phyloP scores from a whole-genome alignment of 305 asterid genomes.

The Euphrasia arctica region DNA sequence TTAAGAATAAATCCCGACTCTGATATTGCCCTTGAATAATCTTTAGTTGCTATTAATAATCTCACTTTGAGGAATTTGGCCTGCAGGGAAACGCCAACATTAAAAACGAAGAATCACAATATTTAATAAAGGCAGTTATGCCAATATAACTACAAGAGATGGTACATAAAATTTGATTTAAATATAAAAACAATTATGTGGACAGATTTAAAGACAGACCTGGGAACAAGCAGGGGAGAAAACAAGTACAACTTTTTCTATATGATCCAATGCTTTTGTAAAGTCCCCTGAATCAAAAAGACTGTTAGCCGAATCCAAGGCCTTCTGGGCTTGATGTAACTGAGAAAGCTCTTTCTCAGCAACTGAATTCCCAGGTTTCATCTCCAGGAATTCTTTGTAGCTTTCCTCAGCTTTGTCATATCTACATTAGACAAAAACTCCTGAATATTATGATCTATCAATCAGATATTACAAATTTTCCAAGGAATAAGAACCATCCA shows the following conservation, averaged over 20 bases:
- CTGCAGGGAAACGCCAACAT: constrained; percentile 37
- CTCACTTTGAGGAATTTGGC: constrained; percentile 72
- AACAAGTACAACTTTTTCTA: constrained; percentile 72
- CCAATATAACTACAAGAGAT: not conserved
- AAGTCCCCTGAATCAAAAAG: constrained; percentile 68
- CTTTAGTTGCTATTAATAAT: constrained; percentile 58
- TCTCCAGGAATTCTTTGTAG: constrained; percentile 67
- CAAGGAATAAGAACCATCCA: not conserved
- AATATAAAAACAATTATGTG: not conserved
- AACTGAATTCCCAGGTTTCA: constrained; percentile 59
- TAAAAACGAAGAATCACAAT: constrained; percentile 13
- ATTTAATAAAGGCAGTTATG: not conserved
- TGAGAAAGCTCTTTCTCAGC: constrained; percentile 87
- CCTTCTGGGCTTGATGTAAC: constrained; percentile 59
- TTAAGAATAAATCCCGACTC: constrained; percentile 75
- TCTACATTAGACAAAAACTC: constrained; percentile 58
- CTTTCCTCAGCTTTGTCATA: constrained; percentile 71
- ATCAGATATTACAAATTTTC: constrained; percentile 24
- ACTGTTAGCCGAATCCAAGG: constrained; percentile 56
- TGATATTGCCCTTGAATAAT: constrained; percentile 68
- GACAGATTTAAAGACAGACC: constrained; percentile 36
- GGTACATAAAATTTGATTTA: no score
- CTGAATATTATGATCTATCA: constrained; percentile 34
- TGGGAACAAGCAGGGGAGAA: constrained; percentile 83
- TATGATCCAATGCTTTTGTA: constrained; percentile 55